Percentiles rank a stretch among this genome's conserved stretches.
These are phyloP conservation scores for Citrus sinensis DNA, from an alignment of 345 rosid genomes.

Conservation along the genomic window DVS_A1.0 CM039161.1:16563501-16564000, in stretches of 20 bases:
- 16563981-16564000: conserved; percentile 60
- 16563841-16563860: too few relatives aligned
- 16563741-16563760: conserved; percentile 37
- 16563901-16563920: conserved; percentile 21
- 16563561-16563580: not conserved
- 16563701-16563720: not conserved
- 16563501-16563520: not conserved
- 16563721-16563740: not conserved
- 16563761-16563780: conserved; percentile 37
- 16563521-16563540: not conserved
- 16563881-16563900: too few relatives aligned
- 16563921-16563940: conserved; percentile 93
- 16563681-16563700: not conserved
- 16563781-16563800: conserved; percentile 31
- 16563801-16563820: not conserved
- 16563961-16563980: conserved; percentile 99
- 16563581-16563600: not conserved
- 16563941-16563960: conserved; percentile 97
- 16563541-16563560: conserved; percentile 21
- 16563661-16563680: conserved; percentile 9
- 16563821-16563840: not conserved
- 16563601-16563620: not conserved
- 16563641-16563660: conserved; percentile 18
- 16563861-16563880: too few relatives aligned
- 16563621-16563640: not conserved